phyloP scores from a whole-genome alignment of 2,329 filamentous ascomycete species.

The Blastomyces percursus region DNA sequence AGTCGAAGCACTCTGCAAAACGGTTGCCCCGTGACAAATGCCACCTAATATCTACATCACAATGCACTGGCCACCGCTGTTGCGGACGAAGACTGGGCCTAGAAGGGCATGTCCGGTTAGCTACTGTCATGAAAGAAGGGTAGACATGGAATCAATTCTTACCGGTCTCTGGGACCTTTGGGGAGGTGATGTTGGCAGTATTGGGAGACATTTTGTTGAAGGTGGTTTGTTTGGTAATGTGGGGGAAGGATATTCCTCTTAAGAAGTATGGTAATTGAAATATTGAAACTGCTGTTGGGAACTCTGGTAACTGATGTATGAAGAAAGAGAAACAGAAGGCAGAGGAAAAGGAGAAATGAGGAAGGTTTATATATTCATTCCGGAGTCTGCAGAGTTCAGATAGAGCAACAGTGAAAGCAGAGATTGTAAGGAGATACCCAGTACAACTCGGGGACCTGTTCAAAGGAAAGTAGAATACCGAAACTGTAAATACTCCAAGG shows the following conservation, averaged over 20 bases:
- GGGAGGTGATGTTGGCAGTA: conserved; percentile 7
- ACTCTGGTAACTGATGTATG: background rate
- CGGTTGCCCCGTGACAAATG: background rate
- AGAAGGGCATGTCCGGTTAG: background rate
- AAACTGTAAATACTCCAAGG: background rate
- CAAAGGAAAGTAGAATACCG: background rate
- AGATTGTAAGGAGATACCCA: background rate
- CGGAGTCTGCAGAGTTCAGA: background rate
- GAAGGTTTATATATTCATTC: background rate
- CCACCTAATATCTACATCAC: conserved; percentile 13
- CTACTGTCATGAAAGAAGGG: background rate
- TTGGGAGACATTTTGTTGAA: conserved; percentile 5
- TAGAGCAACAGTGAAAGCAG: background rate
- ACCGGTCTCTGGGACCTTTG: conserved; percentile 12
- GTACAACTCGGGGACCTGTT: background rate
- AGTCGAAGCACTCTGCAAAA: conserved; percentile 1
- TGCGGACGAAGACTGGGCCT: conserved; percentile 10
- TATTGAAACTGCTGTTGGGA: background rate
- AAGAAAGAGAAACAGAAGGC: background rate
- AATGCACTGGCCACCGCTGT: conserved; percentile 13
- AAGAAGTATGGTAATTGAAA: background rate
- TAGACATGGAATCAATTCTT: background rate
- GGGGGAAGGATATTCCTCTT: conserved; percentile 8
- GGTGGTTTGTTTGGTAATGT: background rate
- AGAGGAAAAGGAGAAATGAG: background rate